phyloP scores from a whole-genome alignment of 352 stramenopile species.

The Globisporangium megalacanthum region DNA sequence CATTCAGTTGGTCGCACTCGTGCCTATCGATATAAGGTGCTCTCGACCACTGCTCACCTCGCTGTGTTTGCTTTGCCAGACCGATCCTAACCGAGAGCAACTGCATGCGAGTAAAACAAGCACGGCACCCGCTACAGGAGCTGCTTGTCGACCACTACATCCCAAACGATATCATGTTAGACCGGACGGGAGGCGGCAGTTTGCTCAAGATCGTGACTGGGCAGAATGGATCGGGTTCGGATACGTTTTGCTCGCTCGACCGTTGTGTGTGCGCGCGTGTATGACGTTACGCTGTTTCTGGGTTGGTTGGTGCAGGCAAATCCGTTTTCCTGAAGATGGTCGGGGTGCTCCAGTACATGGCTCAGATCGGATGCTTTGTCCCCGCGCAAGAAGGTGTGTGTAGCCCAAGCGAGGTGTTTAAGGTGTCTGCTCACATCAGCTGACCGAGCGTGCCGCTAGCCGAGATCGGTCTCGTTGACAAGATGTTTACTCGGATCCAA shows the following conservation, averaged over 20 bases:
- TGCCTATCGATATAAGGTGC: no score
- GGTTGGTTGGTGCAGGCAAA: slow-evolving; percentile 46
- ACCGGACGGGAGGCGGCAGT: slow-evolving; percentile 16
- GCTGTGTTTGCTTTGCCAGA: slow-evolving; percentile 11
- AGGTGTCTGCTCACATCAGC: not conserved
- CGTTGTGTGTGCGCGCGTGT: not conserved
- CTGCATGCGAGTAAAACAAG: slow-evolving; percentile 47
- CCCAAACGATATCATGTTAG: slow-evolving; percentile 63
- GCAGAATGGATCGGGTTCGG: slow-evolving; percentile 77
- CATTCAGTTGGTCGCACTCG: no score
- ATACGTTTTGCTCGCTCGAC: not conserved
- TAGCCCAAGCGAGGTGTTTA: not conserved
- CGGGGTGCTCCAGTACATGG: slow-evolving; percentile 78
- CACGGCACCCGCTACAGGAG: slow-evolving; percentile 80
- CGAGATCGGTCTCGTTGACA: slow-evolving; percentile 64
- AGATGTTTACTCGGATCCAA: slow-evolving; percentile 79
- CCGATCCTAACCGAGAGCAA: slow-evolving; percentile 42
- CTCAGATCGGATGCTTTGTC: slow-evolving; percentile 81
- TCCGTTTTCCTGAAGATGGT: slow-evolving; percentile 86
- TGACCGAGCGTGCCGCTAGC: slow-evolving; percentile 22
- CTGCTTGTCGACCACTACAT: slow-evolving; percentile 82
- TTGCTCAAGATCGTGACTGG: slow-evolving; percentile 72
- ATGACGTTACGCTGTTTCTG: not conserved
- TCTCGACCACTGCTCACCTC: not conserved
- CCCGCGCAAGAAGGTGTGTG: slow-evolving; percentile 54